phyloP scores from a whole-genome alignment of 805 yeast species.

The Ogataea henricii region DNA sequence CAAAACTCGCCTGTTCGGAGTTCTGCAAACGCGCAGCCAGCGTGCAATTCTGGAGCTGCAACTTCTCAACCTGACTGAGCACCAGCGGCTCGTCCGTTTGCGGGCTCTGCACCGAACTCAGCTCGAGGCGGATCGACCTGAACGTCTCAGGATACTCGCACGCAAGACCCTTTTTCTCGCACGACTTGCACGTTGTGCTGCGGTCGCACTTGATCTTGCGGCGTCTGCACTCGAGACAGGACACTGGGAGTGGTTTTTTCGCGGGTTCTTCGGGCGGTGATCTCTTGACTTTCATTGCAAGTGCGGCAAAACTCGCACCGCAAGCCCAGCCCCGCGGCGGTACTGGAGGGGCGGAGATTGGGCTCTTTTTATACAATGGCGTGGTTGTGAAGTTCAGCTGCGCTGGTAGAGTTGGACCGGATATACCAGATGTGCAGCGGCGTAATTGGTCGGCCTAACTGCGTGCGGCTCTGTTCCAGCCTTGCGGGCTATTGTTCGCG shows the following conservation, averaged over 20 bases:
- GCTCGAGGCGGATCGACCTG: conserved; percentile 40
- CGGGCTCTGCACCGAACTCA: background rate
- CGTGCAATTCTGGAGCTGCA: conserved; percentile 6
- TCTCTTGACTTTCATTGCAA: background rate
- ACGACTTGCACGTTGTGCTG: conserved; percentile 43
- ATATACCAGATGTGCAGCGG: background rate
- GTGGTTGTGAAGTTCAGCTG: background rate
- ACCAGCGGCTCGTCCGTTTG: background rate
- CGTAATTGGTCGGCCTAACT: background rate
- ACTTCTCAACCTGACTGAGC: conserved; percentile 6
- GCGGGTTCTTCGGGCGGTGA: background rate
- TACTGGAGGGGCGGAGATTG: no score
- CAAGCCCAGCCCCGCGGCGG: no score
- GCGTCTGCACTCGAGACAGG: conserved; percentile 37
- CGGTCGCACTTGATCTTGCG: conserved; percentile 39
- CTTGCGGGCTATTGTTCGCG: background rate
- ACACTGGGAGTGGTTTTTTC: conserved; percentile 28
- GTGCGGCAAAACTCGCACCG: no score
- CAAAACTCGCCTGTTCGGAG: conserved; percentile 2
- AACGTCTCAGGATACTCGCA: conserved; percentile 49
- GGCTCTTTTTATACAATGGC: background rate
- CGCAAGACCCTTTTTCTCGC: conserved; percentile 37
- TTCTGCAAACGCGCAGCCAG: background rate
- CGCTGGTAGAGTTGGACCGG: background rate
- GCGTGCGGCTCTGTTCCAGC: background rate